Conservation (phyloP, 768 basidiomycete genomes). For the Leccinum subgranulosum region DNA sequence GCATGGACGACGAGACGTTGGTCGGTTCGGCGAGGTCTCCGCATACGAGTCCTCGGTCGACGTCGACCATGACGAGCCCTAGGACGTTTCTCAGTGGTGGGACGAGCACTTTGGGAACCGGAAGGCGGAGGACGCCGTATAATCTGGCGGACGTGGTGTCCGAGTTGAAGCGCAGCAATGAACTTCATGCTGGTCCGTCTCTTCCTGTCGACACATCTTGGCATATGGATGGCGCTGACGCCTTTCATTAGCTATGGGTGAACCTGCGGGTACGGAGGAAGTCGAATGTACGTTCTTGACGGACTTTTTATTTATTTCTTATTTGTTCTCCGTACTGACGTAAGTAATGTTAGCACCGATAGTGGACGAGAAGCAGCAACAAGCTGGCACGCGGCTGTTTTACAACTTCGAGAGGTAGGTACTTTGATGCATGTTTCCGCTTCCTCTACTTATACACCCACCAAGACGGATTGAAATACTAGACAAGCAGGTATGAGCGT, state of each 20-base stretch:
- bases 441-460: not conserved
- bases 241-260: slow-evolving; percentile 21
- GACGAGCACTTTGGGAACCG: slow-evolving; percentile 2
- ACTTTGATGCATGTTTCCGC: not conserved
- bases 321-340: not conserved
- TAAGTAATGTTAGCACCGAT: slow-evolving; percentile 28
- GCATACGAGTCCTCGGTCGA: slow-evolving; percentile 18
- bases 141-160: slow-evolving; percentile 43
- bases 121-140: slow-evolving; percentile 36
- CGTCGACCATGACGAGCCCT: slow-evolving; percentile 16
- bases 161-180: slow-evolving; percentile 40
- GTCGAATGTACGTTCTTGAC: slow-evolving; percentile 31
- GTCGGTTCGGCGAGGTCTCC: slow-evolving; percentile 20
- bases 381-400: slow-evolving; percentile 43
- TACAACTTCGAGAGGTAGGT: slow-evolving; percentile 43
- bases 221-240: not conserved
- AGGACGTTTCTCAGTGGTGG: slow-evolving; percentile 6
- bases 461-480: slow-evolving; percentile 44
- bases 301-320: not conserved
- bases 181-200: slow-evolving; percentile 30
- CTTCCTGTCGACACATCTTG: not conserved
- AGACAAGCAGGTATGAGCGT: slow-evolving; percentile 41
- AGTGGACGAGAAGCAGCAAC: slow-evolving; percentile 47
- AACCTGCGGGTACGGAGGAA: slow-evolving; percentile 37
- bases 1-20: slow-evolving; percentile 27